These are phyloP conservation scores for Diplodia seriata DNA, from an alignment of 2,329 filamentous ascomycete species.

Conservation along the genomic window DNA sequence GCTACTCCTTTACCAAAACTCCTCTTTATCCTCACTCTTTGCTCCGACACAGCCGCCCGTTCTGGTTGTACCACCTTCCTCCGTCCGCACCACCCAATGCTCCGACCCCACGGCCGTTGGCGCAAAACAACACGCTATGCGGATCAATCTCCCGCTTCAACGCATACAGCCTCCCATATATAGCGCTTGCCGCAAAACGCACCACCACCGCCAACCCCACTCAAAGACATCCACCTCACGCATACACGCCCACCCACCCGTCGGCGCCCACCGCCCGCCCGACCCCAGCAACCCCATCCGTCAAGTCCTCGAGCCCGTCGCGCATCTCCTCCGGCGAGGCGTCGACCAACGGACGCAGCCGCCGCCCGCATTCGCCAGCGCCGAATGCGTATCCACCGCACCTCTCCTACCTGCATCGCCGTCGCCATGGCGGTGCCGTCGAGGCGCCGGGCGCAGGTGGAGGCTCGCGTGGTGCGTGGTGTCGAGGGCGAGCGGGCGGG, in stretches of 20 bases:
- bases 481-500: constrained; percentile 48
- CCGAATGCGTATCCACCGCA: constrained; percentile 39
- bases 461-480: constrained; percentile 42
- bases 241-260: constrained; percentile 40
- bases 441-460: neutral
- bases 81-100: constrained; percentile 37
- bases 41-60: constrained; percentile 34
- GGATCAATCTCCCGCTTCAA: constrained; percentile 40
- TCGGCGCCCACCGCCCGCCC: constrained; percentile 14
- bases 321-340: neutral
- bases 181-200: constrained; percentile 41
- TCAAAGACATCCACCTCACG: constrained; percentile 42
- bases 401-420: constrained; percentile 30
- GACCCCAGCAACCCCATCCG: neutral
- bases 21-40: neutral
- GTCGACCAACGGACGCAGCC: no score
- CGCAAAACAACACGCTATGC: constrained; percentile 37
- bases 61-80: constrained; percentile 33
- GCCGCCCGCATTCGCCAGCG: constrained; percentile 14
- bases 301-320: neutral
- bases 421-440: no score
- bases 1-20: no score
- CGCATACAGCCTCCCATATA: constrained; percentile 33
- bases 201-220: constrained; percentile 37
- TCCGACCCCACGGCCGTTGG: constrained; percentile 39